Conservation (phyloP, 2,329 filamentous ascomycete species). For the Sarocladium kiliense region DNA sequence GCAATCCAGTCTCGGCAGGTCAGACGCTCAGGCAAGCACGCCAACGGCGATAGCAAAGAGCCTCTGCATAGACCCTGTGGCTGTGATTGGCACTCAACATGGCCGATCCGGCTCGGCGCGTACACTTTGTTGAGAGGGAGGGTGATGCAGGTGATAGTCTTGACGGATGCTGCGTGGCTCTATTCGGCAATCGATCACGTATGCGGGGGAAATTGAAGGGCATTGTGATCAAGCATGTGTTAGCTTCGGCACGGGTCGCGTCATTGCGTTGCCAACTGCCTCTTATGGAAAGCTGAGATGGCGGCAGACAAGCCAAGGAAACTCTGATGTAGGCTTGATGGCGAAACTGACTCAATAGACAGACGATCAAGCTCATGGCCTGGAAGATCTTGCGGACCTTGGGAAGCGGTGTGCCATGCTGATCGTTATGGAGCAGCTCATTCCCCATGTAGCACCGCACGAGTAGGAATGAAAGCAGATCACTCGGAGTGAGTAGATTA, state of each 20-base stretch:
- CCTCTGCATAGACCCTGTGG: neutral
- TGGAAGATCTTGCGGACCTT: neutral
- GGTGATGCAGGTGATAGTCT: neutral
- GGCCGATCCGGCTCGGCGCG: neutral
- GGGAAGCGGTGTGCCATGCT: too few relatives aligned
- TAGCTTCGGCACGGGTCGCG: neutral
- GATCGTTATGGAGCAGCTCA: too few relatives aligned
- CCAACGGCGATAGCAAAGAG: neutral
- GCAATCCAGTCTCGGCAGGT: slow-evolving; percentile 6
- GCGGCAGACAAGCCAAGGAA: neutral
- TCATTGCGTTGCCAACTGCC: neutral
- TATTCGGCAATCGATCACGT: neutral
- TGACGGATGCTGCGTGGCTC: too few relatives aligned
- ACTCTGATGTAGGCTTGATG: too few relatives aligned
- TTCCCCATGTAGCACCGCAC: too few relatives aligned
- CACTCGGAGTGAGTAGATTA: too few relatives aligned
- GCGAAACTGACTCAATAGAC: neutral
- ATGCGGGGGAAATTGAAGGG: slow-evolving; percentile 1
- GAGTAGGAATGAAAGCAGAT: too few relatives aligned
- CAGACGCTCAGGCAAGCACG: neutral
- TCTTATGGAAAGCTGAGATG: neutral
- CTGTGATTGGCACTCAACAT: neutral
- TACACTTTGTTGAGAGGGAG: neutral
- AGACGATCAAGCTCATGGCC: neutral
- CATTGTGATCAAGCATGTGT: neutral